Conservation (phyloP, 345 rosid genomes). For the Populus nigra region DNA sequence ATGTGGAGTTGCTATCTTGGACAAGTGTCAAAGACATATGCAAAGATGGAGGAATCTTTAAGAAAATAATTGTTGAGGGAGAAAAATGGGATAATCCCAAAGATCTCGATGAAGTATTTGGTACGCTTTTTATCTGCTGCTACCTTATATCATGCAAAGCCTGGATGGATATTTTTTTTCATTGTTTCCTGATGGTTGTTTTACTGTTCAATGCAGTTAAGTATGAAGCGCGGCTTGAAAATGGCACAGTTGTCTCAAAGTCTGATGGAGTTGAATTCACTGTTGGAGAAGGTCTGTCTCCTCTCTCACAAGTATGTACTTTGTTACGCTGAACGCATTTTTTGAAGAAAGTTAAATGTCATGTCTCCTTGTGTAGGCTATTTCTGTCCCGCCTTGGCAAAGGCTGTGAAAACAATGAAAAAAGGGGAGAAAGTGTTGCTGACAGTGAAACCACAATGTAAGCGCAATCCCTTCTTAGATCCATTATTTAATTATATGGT, state of each 20-base stretch:
- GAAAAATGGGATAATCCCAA: conserved; percentile 83
- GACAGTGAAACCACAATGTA: conserved; percentile 79
- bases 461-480: neutral
- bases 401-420: conserved; percentile 91
- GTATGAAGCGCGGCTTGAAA: conserved; percentile 70
- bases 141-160: no score
- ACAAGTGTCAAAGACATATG: conserved; percentile 77
- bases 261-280: conserved; percentile 77
- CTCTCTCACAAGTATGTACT: neutral
- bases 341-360: no score
- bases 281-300: conserved; percentile 58
- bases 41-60: conserved; percentile 80
- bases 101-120: conserved; percentile 76
- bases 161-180: no score
- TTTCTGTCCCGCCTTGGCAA: conserved; percentile 79
- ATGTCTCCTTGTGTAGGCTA: conserved; percentile 38
- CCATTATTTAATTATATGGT: neutral
- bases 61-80: conserved; percentile 63
- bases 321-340: neutral
- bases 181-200: neutral
- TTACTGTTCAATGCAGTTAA: conserved; percentile 46
- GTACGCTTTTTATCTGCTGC: conserved; percentile 21
- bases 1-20: conserved; percentile 78
- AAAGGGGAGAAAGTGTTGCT: conserved; percentile 72
- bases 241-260: conserved; percentile 63